Evolutionary conservation across 2,329 filamentous ascomycete genomes (phyloP), one percentile per base, ranked within the genome.

Genomic region (Paraphoma sp.): DNA sequence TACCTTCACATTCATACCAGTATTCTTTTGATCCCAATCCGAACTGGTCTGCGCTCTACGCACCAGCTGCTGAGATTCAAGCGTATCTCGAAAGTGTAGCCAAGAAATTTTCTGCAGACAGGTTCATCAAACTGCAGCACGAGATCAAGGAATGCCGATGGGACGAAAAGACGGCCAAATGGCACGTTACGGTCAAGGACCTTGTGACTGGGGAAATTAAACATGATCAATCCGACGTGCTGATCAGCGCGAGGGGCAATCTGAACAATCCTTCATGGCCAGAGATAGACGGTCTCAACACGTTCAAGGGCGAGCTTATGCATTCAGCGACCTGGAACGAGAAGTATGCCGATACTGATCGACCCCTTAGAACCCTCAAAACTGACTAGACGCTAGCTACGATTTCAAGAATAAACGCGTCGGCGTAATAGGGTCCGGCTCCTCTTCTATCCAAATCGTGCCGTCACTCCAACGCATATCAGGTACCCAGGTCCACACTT

Each of bases 11-110:
- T 55, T 78, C 77, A 0, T 80, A 80, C 53, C 77, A 79, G 62
- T 80, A 75, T 56, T 75, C 76, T 0, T 80, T 80, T 58, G 77
- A 78, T 48, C 77, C 78, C 1, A 79, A 79, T 45, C 73, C 62
- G 6, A 68, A 76, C 41, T 80, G 78, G 78, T 76, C 73, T 1
- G 68, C 72, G 1, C 63, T 80, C 8, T 80, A 80, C 45, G 75
- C 78, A 0, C 77, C 78, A 1, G 63, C 73, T 2, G 46, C 48
- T 3, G 76, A 79, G 49, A 79, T 79, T n/a, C 73, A 75, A 54
- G 65, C 66, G 4, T 78, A 78, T 45, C 67, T 79, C 3, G 72
- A 73, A 41, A 49, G 60, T 6, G 72, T 73, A 3, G 68, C 71
- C 14, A 66, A 70, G 42, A 78, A 75, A 51, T 78, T 73, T 50